A percentile compares a stretch with the other conserved stretches of the same genome.
Evolutionary conservation across 768 basidiomycete genomes (phyloP).

Genomic region (Dioszegia crocea): DNA sequence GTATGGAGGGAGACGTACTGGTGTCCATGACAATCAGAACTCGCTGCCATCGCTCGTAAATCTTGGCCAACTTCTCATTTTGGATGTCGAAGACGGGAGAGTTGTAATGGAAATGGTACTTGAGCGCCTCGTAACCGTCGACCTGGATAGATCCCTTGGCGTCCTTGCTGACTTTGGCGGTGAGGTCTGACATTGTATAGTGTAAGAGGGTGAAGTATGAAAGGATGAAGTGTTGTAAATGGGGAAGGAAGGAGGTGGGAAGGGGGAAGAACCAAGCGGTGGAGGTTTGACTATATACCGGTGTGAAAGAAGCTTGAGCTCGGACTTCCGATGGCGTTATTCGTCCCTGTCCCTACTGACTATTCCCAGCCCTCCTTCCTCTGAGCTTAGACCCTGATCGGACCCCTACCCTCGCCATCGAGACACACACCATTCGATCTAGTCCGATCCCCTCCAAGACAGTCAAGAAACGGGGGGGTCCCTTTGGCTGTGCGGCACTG

Average conservation of each 20-base stretch:
- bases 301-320: no score
- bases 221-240: not conserved
- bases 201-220: not conserved
- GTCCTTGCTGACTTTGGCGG: slow-evolving; percentile 41
- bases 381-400: no score
- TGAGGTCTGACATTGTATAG: slow-evolving; percentile 45
- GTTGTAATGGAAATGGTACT: slow-evolving; percentile 48
- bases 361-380: no score
- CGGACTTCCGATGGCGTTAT: no score
- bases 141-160: slow-evolving; percentile 38
- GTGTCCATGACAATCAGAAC: slow-evolving; percentile 50
- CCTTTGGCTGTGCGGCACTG: no score
- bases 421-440: no score
- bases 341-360: no score
- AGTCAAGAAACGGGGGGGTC: no score
- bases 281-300: not conserved
- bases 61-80: slow-evolving; percentile 43
- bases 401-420: no score
- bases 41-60: slow-evolving; percentile 49
- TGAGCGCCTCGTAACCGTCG: slow-evolving; percentile 46
- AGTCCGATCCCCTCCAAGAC: no score
- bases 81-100: slow-evolving; percentile 46
- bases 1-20: slow-evolving; percentile 26
- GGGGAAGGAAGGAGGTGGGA: not conserved
- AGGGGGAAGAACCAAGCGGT: not conserved